Conservation (phyloP, 441 rosid species). For the Isatis lusitanica region DNA sequence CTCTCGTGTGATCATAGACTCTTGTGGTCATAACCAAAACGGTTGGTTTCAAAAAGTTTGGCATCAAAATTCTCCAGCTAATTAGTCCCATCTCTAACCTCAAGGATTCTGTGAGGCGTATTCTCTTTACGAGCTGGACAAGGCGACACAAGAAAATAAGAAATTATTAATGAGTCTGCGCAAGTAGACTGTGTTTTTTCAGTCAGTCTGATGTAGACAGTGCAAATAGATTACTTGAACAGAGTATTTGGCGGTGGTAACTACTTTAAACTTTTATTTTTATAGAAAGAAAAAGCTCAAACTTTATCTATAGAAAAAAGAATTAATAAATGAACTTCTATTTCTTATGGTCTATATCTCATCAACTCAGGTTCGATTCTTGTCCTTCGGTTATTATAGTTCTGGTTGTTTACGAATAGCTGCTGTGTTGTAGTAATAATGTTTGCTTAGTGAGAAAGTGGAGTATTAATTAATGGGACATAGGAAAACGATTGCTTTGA, state of each 20-base stretch:
- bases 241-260: background rate
- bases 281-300: background rate
- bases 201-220: background rate
- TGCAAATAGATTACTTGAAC: background rate
- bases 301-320: background rate
- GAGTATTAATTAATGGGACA: background rate
- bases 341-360: background rate
- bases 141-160: conserved; percentile 51
- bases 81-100: background rate
- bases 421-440: background rate
- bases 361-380: background rate
- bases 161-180: conserved; percentile 55
- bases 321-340: background rate
- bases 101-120: conserved; percentile 57
- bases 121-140: conserved; percentile 67
- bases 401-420: background rate
- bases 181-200: conserved; percentile 21
- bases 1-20: background rate
- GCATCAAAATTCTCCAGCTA: background rate
- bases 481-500: conserved; percentile 22
- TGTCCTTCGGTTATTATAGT: background rate
- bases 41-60: background rate
- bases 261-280: background rate
- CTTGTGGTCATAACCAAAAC: background rate
- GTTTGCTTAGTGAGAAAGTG: conserved; percentile 6